These are phyloP conservation scores for Colletotrichum simmondsii DNA, from an alignment of 2,329 filamentous ascomycete genomes.

Conservation along the genomic window DNA sequence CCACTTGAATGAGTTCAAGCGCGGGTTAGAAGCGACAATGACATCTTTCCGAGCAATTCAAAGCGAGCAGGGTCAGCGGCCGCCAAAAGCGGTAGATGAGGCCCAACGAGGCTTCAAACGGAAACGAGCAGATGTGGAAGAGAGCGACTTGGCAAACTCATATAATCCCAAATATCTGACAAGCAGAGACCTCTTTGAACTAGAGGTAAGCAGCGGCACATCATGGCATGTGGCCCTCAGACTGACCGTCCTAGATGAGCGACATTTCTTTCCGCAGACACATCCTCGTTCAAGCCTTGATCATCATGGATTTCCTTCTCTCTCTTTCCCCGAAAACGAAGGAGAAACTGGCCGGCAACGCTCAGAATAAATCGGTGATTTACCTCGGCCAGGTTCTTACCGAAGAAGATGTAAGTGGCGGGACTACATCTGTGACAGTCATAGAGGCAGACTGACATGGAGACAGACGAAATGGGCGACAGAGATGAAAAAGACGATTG, in stretches of 20 bases:
- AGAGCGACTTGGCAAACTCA: conserved; percentile 69
- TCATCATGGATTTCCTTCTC: conserved; percentile 94
- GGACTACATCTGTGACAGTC: neutral
- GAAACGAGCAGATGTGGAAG: conserved; percentile 69
- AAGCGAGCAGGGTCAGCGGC: conserved; percentile 56
- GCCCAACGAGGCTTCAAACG: conserved; percentile 75
- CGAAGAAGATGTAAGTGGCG: conserved; percentile 80
- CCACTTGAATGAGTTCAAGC: conserved; percentile 84
- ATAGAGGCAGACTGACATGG: conserved; percentile 20
- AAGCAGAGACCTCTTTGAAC: conserved; percentile 94
- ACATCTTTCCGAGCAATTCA: conserved; percentile 63
- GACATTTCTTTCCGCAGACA: conserved; percentile 95
- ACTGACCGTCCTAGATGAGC: conserved; percentile 71
- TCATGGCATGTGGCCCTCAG: no score
- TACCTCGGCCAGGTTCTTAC: conserved; percentile 80
- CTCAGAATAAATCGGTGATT: conserved; percentile 86
- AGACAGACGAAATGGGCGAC: conserved; percentile 82
- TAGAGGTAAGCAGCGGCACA: conserved; percentile 73
- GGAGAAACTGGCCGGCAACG: conserved; percentile 75
- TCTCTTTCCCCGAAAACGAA: conserved; percentile 87
- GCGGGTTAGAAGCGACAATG: conserved; percentile 75
- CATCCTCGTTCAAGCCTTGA: conserved; percentile 93
- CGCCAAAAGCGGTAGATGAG: conserved; percentile 70
- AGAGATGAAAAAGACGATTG: conserved; percentile 81
- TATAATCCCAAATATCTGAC: conserved; percentile 99